Evolutionary conservation across 1,284 basidiomycete species (phyloP).

Genomic region (Fomes fomentarius): DNA sequence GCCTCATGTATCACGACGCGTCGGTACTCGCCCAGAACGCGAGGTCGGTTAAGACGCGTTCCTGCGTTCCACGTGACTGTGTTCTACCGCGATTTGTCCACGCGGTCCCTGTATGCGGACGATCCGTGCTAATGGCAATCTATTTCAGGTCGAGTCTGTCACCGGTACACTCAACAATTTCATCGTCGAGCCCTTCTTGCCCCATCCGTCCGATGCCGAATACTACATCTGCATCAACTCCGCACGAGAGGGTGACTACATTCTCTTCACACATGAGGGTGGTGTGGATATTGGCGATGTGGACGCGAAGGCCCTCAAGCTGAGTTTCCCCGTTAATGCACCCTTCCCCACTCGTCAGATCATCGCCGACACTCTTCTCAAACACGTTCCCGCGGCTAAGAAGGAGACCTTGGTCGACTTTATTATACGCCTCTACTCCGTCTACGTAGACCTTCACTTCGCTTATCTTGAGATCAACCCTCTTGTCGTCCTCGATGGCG

Average conservation of each 20-base stretch:
- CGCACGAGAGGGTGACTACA: constrained; percentile 91
- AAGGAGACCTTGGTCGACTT: constrained; percentile 93
- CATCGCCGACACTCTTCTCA: constrained; percentile 78
- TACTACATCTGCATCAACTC: constrained; percentile 99
- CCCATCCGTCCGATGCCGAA: constrained; percentile 92
- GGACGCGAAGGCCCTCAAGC: constrained; percentile 94
- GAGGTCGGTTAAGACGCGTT: constrained; percentile 22
- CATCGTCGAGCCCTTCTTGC: constrained; percentile 98
- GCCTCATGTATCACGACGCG: constrained; percentile 18
- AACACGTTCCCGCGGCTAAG: constrained; percentile 79
- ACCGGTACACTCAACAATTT: constrained; percentile 97
- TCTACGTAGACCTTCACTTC: constrained; percentile 97
- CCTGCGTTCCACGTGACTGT: constrained; percentile 16
- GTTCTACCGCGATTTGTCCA: constrained; percentile 3
- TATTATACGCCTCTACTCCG: constrained; percentile 92
- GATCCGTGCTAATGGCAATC: constrained; percentile 2
- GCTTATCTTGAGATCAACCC: constrained; percentile 99
- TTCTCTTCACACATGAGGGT: constrained; percentile 99
- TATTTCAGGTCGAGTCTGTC: constrained; percentile 82
- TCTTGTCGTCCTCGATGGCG: constrained; percentile 90
- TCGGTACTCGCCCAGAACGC: constrained; percentile 15
- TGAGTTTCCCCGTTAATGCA: constrained; percentile 80
- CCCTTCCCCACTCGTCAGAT: constrained; percentile 81
- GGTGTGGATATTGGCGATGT: constrained; percentile 99
- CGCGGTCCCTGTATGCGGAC: constrained; percentile 1